Conservation (phyloP, 768 basidiomycete genomes). For the Mrakia blollopis region DNA sequence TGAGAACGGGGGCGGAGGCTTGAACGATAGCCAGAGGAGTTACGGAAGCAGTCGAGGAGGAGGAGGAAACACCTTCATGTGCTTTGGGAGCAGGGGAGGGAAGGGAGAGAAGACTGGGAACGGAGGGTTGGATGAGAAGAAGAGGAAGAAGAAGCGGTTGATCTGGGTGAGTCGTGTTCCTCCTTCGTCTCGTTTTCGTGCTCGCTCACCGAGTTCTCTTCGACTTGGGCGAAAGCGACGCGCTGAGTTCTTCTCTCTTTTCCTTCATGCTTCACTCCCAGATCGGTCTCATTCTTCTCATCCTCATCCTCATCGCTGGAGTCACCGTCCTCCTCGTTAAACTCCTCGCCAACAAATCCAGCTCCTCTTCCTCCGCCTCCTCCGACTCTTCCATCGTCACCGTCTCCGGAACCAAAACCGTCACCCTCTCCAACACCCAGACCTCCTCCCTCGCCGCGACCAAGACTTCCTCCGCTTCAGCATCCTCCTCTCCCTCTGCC, state of each 20-base stretch:
- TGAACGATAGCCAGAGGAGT: constrained; percentile 7
- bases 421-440: background rate
- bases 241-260: background rate
- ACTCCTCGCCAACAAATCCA: background rate
- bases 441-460: background rate
- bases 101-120: background rate
- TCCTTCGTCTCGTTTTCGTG: background rate
- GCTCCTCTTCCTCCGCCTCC: background rate
- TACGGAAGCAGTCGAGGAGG: background rate
- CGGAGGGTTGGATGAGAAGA: background rate
- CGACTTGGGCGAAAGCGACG: background rate
- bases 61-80: background rate
- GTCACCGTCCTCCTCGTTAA: constrained; percentile 16
- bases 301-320: constrained; percentile 13
- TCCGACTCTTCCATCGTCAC: constrained; percentile 13
- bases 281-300: constrained; percentile 7
- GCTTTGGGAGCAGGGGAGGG: background rate
- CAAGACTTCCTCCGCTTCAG: background rate
- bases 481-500: constrained; percentile 10
- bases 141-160: constrained; percentile 5
- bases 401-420: constrained; percentile 3
- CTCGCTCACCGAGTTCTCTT: background rate
- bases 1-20: background rate
- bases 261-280: background rate
- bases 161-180: constrained; percentile 4